Evolutionary conservation across 2,329 filamentous ascomycete genomes (phyloP), one percentile per base, ranked within the genome.

Genomic region (Chrysosphaeria jannelii): DNA sequence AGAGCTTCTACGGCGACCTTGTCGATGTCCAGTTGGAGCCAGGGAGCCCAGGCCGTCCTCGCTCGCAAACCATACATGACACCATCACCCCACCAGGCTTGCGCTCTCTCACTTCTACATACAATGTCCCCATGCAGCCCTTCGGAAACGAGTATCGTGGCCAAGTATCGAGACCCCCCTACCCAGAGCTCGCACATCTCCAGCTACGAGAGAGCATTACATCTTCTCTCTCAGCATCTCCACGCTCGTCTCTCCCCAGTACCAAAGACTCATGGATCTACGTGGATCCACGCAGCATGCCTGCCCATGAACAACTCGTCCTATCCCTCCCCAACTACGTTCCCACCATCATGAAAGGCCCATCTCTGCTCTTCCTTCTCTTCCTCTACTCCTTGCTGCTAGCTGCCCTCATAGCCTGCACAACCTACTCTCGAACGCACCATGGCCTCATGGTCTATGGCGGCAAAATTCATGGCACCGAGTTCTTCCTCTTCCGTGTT

Each of bases 401-500:
- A 21, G 58, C 54, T 1, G 70, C 53, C 6, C 52, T 90, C 23
- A 53, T 75, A 13, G 67, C 79, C 38, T 64, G 60, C 31, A 72
- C 70, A 27, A 45, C 70, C 17, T 76, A 61, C 45, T 74, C 70
- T 8, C 43, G 51, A 18, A 40, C 44, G 5, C 51, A 66, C 31
- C 41, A 51, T 7, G 75, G 75, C 1, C 46, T 91, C 8, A 63
- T 58, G 37, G 43, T 53, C 4, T 90, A 79, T 39, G 46, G 48
- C 16, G 54, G 53, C 21, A 50, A 45, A 14, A 67, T 76, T 27
- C 69, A 71, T 29, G 68, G 67, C 23, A 54, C 53, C 6, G 55
- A 65, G 31, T 90, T 88, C 43, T 90, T 91, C 39, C 43, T 88
- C 22, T 85, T 89, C 40, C 60, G 76, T 29, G 74, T 89, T 31